Percentiles rank a stretch among this genome's conserved stretches.
These are phyloP conservation scores for Lablab purpureus DNA, from an alignment of 306 rosid genomes.

Conservation along the genomic window DNA sequence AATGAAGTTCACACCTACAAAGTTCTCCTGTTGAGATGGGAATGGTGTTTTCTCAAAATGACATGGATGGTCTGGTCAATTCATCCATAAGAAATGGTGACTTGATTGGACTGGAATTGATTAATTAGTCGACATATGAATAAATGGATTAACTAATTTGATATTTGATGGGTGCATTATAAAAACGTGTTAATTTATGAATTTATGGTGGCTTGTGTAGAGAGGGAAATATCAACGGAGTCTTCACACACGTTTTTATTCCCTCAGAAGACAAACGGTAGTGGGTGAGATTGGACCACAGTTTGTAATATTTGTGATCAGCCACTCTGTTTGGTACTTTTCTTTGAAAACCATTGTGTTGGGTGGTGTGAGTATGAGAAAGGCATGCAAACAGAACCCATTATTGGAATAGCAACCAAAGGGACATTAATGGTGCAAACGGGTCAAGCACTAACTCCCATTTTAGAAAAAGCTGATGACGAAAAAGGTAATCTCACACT, in stretches of 20 bases:
- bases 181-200: slow-evolving; percentile 21
- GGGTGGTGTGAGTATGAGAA: background rate
- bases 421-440: background rate
- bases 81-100: background rate
- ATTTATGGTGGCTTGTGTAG: slow-evolving; percentile 8
- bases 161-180: background rate
- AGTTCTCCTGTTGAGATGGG: too few species aligned
- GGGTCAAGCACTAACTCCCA: slow-evolving; percentile 35
- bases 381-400: slow-evolving; percentile 16
- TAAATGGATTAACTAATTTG: background rate
- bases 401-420: background rate
- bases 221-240: background rate
- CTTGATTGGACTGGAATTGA: slow-evolving; percentile 31
- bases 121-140: background rate
- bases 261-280: slow-evolving; percentile 13
- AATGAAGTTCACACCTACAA: too few species aligned
- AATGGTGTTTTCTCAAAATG: background rate
- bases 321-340: slow-evolving; percentile 10
- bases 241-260: slow-evolving; percentile 29
- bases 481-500: background rate
- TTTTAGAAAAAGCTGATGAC: background rate
- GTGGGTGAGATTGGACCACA: slow-evolving; percentile 40
- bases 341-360: background rate
- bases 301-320: background rate
- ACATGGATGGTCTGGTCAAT: background rate